Percentiles rank a stretch among this genome's conserved stretches.
These are phyloP conservation scores for Hirschioporus abietinus DNA, from an alignment of 768 basidiomycete species.

Conservation along the genomic window DNA sequence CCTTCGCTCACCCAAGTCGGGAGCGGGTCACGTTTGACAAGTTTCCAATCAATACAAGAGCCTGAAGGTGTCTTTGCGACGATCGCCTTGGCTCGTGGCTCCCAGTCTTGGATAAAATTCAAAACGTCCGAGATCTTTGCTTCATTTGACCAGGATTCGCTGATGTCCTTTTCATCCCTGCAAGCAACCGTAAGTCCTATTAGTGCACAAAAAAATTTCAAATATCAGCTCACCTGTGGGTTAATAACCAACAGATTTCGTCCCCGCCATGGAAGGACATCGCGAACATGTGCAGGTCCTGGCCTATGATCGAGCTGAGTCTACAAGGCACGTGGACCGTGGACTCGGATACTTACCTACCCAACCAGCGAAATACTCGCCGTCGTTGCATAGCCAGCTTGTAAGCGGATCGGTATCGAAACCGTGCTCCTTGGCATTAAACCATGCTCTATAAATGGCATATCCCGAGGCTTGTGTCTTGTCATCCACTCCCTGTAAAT, in stretches of 20 bases:
- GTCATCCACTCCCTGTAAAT: slow-evolving; percentile 19
- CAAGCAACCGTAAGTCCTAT: not conserved
- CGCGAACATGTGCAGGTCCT: slow-evolving; percentile 19
- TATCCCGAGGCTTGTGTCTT: slow-evolving; percentile 19
- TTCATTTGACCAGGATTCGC: slow-evolving; percentile 17
- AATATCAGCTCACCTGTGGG: slow-evolving; percentile 16
- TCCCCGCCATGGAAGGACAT: slow-evolving; percentile 16
- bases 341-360: slow-evolving; percentile 15
- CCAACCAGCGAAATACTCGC: slow-evolving; percentile 16
- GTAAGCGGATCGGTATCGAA: slow-evolving; percentile 18
- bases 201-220: too few relatives aligned
- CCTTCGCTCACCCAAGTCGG: slow-evolving; percentile 21
- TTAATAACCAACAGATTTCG: slow-evolving; percentile 19
- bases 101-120: slow-evolving; percentile 19
- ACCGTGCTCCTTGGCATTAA: slow-evolving; percentile 17
- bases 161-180: slow-evolving; percentile 20
- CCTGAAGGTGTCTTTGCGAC: slow-evolving; percentile 19
- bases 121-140: slow-evolving; percentile 21
- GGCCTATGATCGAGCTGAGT: slow-evolving; percentile 4
- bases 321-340: not conserved
- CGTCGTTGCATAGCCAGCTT: slow-evolving; percentile 11
- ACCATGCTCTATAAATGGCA: slow-evolving; percentile 24
- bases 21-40: slow-evolving; percentile 21
- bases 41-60: slow-evolving; percentile 21
- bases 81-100: slow-evolving; percentile 22